Percentiles rank a stretch among this genome's conserved stretches.
phyloP scores from a whole-genome alignment of 768 basidiomycete species.

The Hypsizygus marmoreus region DNA sequence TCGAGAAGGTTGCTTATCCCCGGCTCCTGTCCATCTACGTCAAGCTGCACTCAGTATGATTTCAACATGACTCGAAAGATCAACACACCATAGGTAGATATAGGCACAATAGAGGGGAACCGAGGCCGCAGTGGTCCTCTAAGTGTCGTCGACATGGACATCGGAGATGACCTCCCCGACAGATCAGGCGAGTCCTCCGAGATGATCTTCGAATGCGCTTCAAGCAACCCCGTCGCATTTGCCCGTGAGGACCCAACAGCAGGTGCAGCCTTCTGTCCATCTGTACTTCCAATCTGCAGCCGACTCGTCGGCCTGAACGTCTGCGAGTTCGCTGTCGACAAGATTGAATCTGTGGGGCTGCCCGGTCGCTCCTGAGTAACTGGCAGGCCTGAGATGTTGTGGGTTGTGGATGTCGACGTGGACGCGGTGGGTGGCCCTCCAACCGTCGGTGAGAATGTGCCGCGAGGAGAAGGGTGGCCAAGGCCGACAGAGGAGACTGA shows the following conservation, averaged over 20 bases:
- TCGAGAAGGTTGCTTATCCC: slow-evolving; percentile 89
- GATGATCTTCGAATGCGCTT: slow-evolving; percentile 69
- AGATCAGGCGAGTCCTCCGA: slow-evolving; percentile 67
- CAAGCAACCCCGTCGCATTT: slow-evolving; percentile 81
- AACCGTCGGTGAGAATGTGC: slow-evolving; percentile 43
- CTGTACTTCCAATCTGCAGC: slow-evolving; percentile 69
- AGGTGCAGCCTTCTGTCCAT: slow-evolving; percentile 85
- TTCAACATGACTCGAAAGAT: not conserved
- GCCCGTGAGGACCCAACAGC: slow-evolving; percentile 85
- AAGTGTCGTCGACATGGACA: slow-evolving; percentile 58
- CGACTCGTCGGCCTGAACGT: slow-evolving; percentile 59
- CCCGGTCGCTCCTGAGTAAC: slow-evolving; percentile 54
- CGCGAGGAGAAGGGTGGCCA: slow-evolving; percentile 41
- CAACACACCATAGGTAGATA: slow-evolving; percentile 71
- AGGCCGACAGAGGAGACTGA: slow-evolving; percentile 66
- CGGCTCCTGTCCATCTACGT: slow-evolving; percentile 83
- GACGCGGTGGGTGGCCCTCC: no score
- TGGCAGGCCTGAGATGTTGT: slow-evolving; percentile 24
- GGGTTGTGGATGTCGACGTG: slow-evolving; percentile 29
- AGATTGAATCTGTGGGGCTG: slow-evolving; percentile 83
- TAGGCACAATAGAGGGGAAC: slow-evolving; percentile 54
- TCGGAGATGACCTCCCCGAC: slow-evolving; percentile 80
- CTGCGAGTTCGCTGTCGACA: slow-evolving; percentile 71
- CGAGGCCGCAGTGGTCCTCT: slow-evolving; percentile 51
- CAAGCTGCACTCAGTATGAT: slow-evolving; percentile 1